These are phyloP conservation scores for Fusarium sp. DNA, from an alignment of 2,329 filamentous ascomycete species.

Conservation along the genomic window DNA sequence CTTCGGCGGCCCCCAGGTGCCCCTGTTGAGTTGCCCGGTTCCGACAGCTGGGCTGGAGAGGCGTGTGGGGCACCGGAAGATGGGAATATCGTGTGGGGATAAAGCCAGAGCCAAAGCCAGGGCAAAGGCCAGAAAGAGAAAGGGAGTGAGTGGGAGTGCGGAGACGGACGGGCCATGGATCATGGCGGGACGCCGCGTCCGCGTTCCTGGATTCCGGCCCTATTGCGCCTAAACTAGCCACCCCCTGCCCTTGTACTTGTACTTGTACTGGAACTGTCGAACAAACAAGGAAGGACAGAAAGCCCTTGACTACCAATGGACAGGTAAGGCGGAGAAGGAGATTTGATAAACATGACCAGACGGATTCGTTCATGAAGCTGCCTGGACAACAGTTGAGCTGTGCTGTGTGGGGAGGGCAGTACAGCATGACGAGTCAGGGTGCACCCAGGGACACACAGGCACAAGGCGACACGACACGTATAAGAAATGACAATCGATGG, in stretches of 20 bases:
- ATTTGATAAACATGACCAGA: background rate
- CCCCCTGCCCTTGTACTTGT: background rate
- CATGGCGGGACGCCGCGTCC: constrained; percentile 27
- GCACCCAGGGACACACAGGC: background rate
- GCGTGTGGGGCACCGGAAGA: constrained; percentile 28
- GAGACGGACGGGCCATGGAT: constrained; percentile 24
- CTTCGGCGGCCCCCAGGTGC: background rate
- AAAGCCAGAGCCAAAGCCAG: background rate
- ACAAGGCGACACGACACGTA: background rate
- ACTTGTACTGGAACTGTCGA: background rate
- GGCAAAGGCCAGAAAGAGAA: background rate
- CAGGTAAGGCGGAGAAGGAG: background rate
- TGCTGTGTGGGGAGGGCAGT: background rate
- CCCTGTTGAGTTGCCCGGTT: constrained; percentile 5
- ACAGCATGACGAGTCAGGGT: background rate
- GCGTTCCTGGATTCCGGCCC: constrained; percentile 24
- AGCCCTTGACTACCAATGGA: background rate
- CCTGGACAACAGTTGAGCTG: background rate
- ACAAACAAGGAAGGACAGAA: background rate
- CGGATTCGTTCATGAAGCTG: background rate
- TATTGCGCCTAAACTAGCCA: constrained; percentile 1
- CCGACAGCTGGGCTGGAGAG: constrained; percentile 17
- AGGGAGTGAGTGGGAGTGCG: constrained; percentile 12
- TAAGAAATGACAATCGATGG: constrained; percentile 3
- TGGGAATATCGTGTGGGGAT: constrained; percentile 28